phyloP scores from a whole-genome alignment of 2,329 filamentous ascomycete species.

The Penicillium nordicum region DNA sequence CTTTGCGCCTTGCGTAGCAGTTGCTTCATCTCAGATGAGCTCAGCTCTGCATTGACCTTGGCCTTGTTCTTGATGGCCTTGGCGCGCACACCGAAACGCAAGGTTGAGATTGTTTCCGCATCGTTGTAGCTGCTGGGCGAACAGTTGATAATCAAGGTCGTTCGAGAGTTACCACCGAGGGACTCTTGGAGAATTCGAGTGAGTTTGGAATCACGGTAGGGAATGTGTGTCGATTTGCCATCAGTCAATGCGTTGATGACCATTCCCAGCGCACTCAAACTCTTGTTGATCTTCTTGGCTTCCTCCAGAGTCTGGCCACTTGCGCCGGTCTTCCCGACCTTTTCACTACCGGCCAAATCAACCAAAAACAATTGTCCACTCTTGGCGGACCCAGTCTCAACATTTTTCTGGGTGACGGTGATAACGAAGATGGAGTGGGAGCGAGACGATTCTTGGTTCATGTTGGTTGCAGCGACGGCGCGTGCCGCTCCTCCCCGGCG shows the following conservation, averaged over 20 bases:
- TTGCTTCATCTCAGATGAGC: constrained; percentile 88
- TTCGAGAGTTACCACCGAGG: constrained; percentile 93
- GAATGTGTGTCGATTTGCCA: constrained; percentile 92
- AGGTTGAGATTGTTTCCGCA: constrained; percentile 83
- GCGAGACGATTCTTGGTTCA: constrained; percentile 97
- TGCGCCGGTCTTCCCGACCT: constrained; percentile 96
- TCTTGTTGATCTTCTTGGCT: constrained; percentile 99
- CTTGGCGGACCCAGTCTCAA: constrained; percentile 92
- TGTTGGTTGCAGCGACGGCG: constrained; percentile 94
- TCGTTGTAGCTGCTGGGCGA: constrained; percentile 99
- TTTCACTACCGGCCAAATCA: constrained; percentile 96
- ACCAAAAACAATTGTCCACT: constrained; percentile 96
- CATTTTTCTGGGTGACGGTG: constrained; percentile 95
- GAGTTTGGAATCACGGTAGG: constrained; percentile 96
- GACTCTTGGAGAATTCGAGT: constrained; percentile 97
- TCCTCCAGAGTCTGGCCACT: constrained; percentile 96
- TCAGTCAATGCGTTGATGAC: constrained; percentile 97
- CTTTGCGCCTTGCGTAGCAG: constrained; percentile 88
- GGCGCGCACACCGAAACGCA: constrained; percentile 91
- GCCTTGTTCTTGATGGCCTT: constrained; percentile 99
- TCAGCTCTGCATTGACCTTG: constrained; percentile 98
- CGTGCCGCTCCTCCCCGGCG: constrained; percentile 83
- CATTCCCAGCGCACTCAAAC: constrained; percentile 95
- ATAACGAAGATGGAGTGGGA: constrained; percentile 98
- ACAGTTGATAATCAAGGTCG: constrained; percentile 98